Base-by-base conservation (phyloP, 2,329 filamentous ascomycete species). In the Cryphonectria carpinicola region DNA sequence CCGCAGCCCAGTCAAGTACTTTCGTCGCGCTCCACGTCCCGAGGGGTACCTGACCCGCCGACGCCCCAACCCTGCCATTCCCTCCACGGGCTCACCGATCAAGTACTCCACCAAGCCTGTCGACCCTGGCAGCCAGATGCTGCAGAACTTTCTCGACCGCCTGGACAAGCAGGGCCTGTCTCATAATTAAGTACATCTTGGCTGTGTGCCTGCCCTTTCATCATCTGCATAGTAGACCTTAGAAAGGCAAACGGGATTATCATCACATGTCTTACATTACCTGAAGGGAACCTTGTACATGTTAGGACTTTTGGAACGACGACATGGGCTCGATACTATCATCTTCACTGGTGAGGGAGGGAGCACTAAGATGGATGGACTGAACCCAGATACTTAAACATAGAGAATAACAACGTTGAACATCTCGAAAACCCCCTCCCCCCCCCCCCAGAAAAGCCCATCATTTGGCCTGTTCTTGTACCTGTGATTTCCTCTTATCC, bases 111-210 rank as follows among this genome's bases (percentile, higher is more conserved):
- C 19, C 22, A 63, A 66, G n/a, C n/a, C 71, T 32, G 17, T 67
- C 58, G 71, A 70, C 64, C 71, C 70, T 62, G 71, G 71, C 41
- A 71, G 69, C 66, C 64, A 70, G 43, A 71, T 69, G 67, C 71
- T 71, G 70, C 69, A 71, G 52, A 73, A 70, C 37, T 73, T 73
- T 25, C 56, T 73, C 41, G 32, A 65, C 43, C 67, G 67, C 60
- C 67, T 73, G 60, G 71, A 73, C 60, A 62, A 58, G 61, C 69
- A 71, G 56, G 71, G 71, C 22, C 70, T 73, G 43, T 71, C 71
- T 58, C 67, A 73, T 52, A 64, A 71, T 66, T 72, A 71, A n/a
- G 46, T 7, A n/a, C 7, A n/a, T n/a, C 11, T n/a, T 49, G 71
- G 52, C 52, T 46, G 65, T 46, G 25, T 28, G 35, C 25, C 54